Conservation (phyloP, 1,284 basidiomycete genomes). For the Puccinia novopanici region DNA sequence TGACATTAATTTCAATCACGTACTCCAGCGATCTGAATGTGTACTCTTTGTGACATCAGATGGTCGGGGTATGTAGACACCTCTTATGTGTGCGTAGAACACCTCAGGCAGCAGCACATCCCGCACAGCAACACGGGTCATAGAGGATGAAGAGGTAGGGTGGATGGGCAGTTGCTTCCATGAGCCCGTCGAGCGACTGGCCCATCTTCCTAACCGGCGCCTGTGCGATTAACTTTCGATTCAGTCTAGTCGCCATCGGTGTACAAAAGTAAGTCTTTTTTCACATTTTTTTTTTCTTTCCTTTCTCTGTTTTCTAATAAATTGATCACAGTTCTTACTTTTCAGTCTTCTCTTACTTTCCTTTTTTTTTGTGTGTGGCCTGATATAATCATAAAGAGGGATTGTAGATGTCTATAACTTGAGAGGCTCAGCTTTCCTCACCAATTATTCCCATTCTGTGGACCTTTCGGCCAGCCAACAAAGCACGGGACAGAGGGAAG, state of each 20-base stretch:
- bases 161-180: slow-evolving; percentile 46
- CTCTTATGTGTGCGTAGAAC: not conserved
- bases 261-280: slow-evolving; percentile 52
- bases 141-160: not conserved
- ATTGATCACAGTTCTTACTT: not conserved
- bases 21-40: not conserved
- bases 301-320: not conserved
- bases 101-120: not conserved
- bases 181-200: not conserved
- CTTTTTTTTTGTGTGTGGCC: not conserved
- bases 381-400: not conserved
- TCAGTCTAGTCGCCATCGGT: slow-evolving; percentile 58
- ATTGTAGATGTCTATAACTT: slow-evolving; percentile 28
- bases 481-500: not conserved
- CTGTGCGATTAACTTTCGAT: slow-evolving; percentile 57
- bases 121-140: not conserved
- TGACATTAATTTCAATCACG: not conserved
- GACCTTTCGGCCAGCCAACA: not conserved
- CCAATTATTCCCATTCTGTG: slow-evolving; percentile 26
- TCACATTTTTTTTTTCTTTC: not conserved
- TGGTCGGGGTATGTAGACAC: slow-evolving; percentile 60
- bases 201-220: slow-evolving; percentile 20
- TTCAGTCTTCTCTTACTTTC: not conserved
- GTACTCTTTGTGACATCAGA: slow-evolving; percentile 59
- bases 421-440: not conserved